A percentile compares a stretch with the other conserved stretches of the same genome.
Evolutionary conservation across 352 stramenopile species (phyloP).

Genomic region (Labyrinthula sp.): DNA sequence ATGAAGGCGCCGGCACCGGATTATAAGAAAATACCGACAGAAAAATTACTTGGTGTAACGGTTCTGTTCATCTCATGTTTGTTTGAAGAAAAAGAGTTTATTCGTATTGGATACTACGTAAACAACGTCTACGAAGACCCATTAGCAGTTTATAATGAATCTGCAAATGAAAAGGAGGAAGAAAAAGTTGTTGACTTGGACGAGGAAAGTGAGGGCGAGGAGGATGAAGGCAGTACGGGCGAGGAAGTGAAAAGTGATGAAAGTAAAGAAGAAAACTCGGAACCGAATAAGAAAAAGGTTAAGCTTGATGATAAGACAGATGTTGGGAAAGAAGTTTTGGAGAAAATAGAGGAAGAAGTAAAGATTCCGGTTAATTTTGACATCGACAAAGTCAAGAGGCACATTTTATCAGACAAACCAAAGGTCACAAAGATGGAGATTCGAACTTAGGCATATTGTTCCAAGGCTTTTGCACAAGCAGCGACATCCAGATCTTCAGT

Average conservation of each 20-base stretch:
- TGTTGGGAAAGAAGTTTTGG: slow-evolving; percentile 4
- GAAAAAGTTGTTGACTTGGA: slow-evolving; percentile 6
- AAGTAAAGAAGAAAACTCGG: slow-evolving; percentile 13
- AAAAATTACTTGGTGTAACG: slow-evolving; percentile 92
- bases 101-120: slow-evolving; percentile 91
- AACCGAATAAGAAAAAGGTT: too few relatives aligned
- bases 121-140: slow-evolving; percentile 88
- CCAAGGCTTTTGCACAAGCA: slow-evolving; percentile 63
- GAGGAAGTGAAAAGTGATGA: slow-evolving; percentile 15
- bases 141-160: slow-evolving; percentile 3
- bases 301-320: too few relatives aligned
- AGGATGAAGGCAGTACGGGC: slow-evolving; percentile 7
- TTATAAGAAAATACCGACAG: slow-evolving; percentile 62
- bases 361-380: slow-evolving; percentile 72
- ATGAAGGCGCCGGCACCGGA: slow-evolving; percentile 81
- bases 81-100: slow-evolving; percentile 87
- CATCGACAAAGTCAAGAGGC: slow-evolving; percentile 66
- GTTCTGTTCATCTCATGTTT: slow-evolving; percentile 91
- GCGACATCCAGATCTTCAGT: slow-evolving; percentile 61
- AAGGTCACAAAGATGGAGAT: slow-evolving; percentile 51
- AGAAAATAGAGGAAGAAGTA: slow-evolving; percentile 1
- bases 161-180: too few relatives aligned
- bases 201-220: slow-evolving; percentile 9
- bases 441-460: slow-evolving; percentile 57
- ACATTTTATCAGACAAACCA: slow-evolving; percentile 26